Conservation (phyloP, 2,329 filamentous ascomycete genomes). For the Claviceps sp. region DNA sequence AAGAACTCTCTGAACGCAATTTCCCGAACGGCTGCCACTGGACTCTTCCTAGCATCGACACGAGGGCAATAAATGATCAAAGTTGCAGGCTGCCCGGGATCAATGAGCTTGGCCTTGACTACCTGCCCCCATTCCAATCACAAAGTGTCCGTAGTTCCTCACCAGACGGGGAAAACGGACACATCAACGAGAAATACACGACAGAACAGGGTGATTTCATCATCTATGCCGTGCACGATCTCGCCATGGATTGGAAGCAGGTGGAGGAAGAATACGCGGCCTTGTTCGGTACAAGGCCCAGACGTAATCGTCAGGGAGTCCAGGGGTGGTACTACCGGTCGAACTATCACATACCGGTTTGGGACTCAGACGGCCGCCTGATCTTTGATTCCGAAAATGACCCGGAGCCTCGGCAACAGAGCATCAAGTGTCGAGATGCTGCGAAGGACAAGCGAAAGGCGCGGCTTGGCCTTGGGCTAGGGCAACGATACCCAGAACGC, state of each 20-base stretch:
- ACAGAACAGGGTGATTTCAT: slow-evolving; percentile 30
- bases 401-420: slow-evolving; percentile 22
- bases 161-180: slow-evolving; percentile 22
- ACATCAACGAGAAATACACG: slow-evolving; percentile 31
- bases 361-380: slow-evolving; percentile 26
- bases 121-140: no score
- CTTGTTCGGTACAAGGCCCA: slow-evolving; percentile 24
- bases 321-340: slow-evolving; percentile 31
- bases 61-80: no score
- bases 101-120: no score
- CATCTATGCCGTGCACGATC: slow-evolving; percentile 30
- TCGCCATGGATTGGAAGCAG: slow-evolving; percentile 28
- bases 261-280: slow-evolving; percentile 26
- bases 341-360: slow-evolving; percentile 27
- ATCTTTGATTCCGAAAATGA: slow-evolving; percentile 26
- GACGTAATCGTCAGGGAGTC: slow-evolving; percentile 26
- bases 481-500: slow-evolving; percentile 32
- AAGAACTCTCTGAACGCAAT: no score
- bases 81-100: no score
- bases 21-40: no score
- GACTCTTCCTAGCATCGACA: no score
- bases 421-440: slow-evolving; percentile 25
- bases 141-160: slow-evolving; percentile 21
- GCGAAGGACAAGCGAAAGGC: slow-evolving; percentile 23
- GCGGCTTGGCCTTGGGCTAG: slow-evolving; percentile 23